Base-by-base conservation (phyloP, 78 protist species). In the Polysphondylium violaceum region DNA sequence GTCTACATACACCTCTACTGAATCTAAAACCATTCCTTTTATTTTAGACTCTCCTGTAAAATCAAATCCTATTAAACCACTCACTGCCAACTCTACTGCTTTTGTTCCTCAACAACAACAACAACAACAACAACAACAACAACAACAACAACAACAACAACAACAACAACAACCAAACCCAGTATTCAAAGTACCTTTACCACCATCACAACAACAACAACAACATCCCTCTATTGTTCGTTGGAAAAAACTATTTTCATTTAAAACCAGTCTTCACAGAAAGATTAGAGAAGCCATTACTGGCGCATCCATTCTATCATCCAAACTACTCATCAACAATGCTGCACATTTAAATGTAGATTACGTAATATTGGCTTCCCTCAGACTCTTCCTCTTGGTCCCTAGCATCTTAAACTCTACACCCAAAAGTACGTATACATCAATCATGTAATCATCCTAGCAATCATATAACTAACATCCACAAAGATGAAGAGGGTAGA, bases 231-330 rank as follows among this genome's bases (percentile, higher is more conserved):
- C 43, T 35, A 17, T 36, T 14, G 27, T 9, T 25, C 43, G 41
- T 38, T 67, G 60, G 65, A 78, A 67, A 35, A 78, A 78, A 63
- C 36, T 78, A 50, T 78, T 78, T 19, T 44, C 68, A 35, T 9
- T 17, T 53, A 51, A 53, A 38, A 29, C 33, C 19, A 16, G 65
- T 3, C 16, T 78, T n/a, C 74, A 65, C 14, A 36, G 29, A 21
- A 78, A 78, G 27, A 19, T 78, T 14, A 41, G 76, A 25, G 76
- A 78, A 19, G 25, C 50, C 23, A 35, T 78, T 23, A 65, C 88
- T 4, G 88, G 76, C 38, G 64, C 36, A 17, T 63, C 56, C 14
- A 53, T 78, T 38, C 25, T 78, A 27, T 53, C 69, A 35, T 29
- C 23, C 14, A 9, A 12, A 8, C n/a, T 60, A 16, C 29, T 65